Evolutionary conservation across 805 yeast species (phyloP).

Genomic region (Saccharomycopsis schoenii): DNA sequence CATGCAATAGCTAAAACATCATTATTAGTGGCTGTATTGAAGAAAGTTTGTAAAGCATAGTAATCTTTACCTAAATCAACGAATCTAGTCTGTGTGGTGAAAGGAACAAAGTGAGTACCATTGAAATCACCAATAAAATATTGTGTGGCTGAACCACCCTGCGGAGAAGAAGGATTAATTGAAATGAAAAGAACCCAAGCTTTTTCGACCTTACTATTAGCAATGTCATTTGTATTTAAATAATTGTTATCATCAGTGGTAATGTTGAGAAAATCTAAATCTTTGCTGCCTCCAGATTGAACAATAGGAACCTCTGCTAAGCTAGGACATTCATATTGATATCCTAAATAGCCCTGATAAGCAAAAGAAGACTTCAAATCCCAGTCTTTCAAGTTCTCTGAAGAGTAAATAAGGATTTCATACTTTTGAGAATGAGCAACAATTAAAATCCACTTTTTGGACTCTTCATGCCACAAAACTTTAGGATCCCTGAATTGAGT

Average conservation of each 20-base stretch:
- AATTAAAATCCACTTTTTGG: slow-evolving; percentile 26
- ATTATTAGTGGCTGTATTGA: slow-evolving; percentile 22
- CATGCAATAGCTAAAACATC: slow-evolving; percentile 31
- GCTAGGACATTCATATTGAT: slow-evolving; percentile 35
- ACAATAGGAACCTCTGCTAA: slow-evolving; percentile 26
- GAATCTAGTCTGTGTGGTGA: slow-evolving; percentile 24
- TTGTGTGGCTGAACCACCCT: slow-evolving; percentile 32
- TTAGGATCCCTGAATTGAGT: slow-evolving; percentile 30
- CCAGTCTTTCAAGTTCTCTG: slow-evolving; percentile 25
- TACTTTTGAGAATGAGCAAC: slow-evolving; percentile 26
- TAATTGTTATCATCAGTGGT: not conserved
- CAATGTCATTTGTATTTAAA: slow-evolving; percentile 11
- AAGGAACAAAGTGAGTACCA: slow-evolving; percentile 29
- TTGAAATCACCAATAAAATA: slow-evolving; percentile 34
- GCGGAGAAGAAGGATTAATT: slow-evolving; percentile 34
- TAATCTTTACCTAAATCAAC: slow-evolving; percentile 31
- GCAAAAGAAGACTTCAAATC: slow-evolving; percentile 23
- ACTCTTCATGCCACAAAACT: slow-evolving; percentile 27
- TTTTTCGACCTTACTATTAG: slow-evolving; percentile 2
- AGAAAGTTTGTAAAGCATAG: slow-evolving; percentile 31
- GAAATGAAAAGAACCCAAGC: slow-evolving; percentile 32
- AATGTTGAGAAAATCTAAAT: not conserved
- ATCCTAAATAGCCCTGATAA: slow-evolving; percentile 25
- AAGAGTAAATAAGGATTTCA: slow-evolving; percentile 24
- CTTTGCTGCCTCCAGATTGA: slow-evolving; percentile 13